phyloP scores from a whole-genome alignment of 148 eudicot species.

The Polygonum aviculare region DNA sequence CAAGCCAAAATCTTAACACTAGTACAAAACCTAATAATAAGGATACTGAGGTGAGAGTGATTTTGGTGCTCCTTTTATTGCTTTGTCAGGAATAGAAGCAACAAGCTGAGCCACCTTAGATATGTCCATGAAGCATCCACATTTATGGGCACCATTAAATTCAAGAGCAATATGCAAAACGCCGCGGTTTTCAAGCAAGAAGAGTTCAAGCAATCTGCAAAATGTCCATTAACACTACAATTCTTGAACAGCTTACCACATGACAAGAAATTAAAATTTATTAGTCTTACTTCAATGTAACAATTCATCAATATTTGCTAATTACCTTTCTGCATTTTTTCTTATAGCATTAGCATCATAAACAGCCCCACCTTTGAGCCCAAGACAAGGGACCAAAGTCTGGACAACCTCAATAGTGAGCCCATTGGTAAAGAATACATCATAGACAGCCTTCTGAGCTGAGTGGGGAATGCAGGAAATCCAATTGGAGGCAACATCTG shows the following conservation, averaged over 20 bases:
- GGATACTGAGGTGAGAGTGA: conserved; percentile 95
- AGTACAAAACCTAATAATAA: conserved; percentile 9
- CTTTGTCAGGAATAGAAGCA: conserved; percentile 87
- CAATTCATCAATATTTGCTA: neutral
- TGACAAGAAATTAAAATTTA: neutral
- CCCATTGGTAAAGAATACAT: conserved; percentile 64
- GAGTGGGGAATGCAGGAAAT: conserved; percentile 66
- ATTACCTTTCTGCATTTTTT: conserved; percentile 86
- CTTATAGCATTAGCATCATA: conserved; percentile 35
- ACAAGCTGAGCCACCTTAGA: conserved; percentile 68
- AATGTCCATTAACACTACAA: neutral
- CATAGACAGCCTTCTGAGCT: conserved; percentile 75
- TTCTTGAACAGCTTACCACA: neutral
- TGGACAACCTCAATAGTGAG: conserved; percentile 56
- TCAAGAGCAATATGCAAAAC: conserved; percentile 52
- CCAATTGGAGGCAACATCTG: conserved; percentile 91
- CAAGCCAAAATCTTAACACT: neutral
- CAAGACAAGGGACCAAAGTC: conserved; percentile 63
- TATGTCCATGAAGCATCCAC: conserved; percentile 27
- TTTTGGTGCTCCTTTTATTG: conserved; percentile 47
- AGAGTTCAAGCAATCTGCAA: conserved; percentile 62
- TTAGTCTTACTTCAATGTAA: neutral
- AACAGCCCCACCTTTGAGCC: conserved; percentile 24
- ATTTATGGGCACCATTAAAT: conserved; percentile 28
- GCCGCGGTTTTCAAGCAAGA: conserved; percentile 66